Evolutionary conservation across 176 grass and related monocot genomes (phyloP).

Genomic region (Oryza glaberrima): DNA sequence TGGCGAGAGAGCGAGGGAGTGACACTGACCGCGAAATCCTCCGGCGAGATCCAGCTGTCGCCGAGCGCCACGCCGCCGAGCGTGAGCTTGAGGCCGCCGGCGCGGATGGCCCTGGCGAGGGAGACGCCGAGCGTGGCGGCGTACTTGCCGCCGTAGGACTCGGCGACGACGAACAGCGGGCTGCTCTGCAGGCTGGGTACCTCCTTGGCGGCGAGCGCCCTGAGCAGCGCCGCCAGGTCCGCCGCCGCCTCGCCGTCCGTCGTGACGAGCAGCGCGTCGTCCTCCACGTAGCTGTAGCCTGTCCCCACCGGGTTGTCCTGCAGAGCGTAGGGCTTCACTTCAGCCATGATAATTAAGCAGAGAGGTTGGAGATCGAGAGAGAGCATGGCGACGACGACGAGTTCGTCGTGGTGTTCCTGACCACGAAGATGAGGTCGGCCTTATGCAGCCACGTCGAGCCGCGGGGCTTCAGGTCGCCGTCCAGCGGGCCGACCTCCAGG

Average conservation of each 20-base stretch:
- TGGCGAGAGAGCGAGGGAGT: not conserved
- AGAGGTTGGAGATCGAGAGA: not conserved
- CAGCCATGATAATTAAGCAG: not conserved
- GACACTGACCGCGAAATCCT: conserved; percentile 65
- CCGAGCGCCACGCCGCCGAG: conserved; percentile 84
- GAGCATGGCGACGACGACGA: not conserved
- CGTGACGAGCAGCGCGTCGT: conserved; percentile 60
- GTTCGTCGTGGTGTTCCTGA: not conserved
- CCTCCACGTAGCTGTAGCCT: conserved; percentile 85
- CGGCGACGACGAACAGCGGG: conserved; percentile 77
- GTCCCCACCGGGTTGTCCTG: conserved; percentile 93
- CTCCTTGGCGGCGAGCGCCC: conserved; percentile 51
- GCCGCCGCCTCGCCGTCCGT: conserved; percentile 65
- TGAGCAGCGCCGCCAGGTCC: conserved; percentile 66
- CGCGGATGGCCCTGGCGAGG: conserved; percentile 44
- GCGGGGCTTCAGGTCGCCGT: conserved; percentile 57
- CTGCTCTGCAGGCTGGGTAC: conserved; percentile 40
- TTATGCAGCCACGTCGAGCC: conserved; percentile 80
- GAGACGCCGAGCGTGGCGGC: conserved; percentile 67
- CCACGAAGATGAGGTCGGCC: conserved; percentile 88
- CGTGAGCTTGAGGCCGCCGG: conserved; percentile 62
- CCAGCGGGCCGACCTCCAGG: conserved; percentile 73
- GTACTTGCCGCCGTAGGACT: conserved; percentile 91
- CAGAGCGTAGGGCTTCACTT: not conserved
- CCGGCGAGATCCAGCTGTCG: conserved; percentile 87